Conservation (phyloP, 148 eudicot species). For the Polygonum aviculare region DNA sequence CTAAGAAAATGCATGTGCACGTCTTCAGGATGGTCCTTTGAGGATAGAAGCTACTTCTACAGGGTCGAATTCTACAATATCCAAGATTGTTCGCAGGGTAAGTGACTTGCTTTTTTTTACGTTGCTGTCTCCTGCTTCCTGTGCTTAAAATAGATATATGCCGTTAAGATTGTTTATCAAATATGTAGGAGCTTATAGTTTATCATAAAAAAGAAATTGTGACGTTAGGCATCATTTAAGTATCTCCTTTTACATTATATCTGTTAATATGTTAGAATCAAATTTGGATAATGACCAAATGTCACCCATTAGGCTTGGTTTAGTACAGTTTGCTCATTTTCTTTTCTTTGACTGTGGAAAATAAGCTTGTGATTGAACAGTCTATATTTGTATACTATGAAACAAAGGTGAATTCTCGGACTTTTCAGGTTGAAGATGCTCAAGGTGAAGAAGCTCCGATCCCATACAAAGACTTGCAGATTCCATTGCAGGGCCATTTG, state of each 20-base stretch:
- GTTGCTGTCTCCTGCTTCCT: background rate
- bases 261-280: no score
- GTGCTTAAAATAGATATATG: background rate
- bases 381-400: no score
- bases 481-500: conserved; percentile 94
- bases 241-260: no score
- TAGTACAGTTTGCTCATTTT: no score
- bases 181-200: background rate
- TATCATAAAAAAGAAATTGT: background rate
- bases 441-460: conserved; percentile 86
- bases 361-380: no score
- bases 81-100: conserved; percentile 81
- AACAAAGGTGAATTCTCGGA: no score
- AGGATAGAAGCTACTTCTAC: conserved; percentile 84
- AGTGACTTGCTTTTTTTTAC: conserved; percentile 2
- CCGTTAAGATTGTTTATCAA: background rate
- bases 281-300: no score
- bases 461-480: conserved; percentile 94
- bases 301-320: no score
- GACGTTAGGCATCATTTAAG: background rate
- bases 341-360: no score
- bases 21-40: conserved; percentile 82
- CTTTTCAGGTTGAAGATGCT: conserved; percentile 86
- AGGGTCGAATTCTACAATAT: conserved; percentile 83
- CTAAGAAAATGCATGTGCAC: background rate